A percentile compares a stretch with the other conserved stretches of the same genome.
Evolutionary conservation across 2,329 filamentous ascomycete species (phyloP).

Genomic region (Claviceps digitariae): DNA sequence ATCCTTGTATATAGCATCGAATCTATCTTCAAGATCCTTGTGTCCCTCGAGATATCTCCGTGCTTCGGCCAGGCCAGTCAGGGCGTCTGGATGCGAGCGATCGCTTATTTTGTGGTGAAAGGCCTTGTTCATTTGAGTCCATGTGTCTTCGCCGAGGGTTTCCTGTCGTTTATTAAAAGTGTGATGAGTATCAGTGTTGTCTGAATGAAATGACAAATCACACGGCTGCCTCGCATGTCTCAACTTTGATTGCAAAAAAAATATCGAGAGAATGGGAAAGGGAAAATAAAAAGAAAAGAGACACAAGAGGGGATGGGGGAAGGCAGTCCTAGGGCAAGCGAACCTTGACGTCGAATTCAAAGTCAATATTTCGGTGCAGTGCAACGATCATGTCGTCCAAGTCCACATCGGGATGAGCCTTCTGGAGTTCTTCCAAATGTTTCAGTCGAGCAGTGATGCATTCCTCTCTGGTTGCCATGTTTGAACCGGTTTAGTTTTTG

Average conservation of each 20-base stretch:
- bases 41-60: background rate
- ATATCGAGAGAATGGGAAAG: too few relatives aligned
- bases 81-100: background rate
- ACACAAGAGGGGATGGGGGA: too few relatives aligned
- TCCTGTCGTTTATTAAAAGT: background rate
- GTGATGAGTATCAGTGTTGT: background rate
- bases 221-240: too few relatives aligned
- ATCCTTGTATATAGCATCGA: background rate
- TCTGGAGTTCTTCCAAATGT: background rate
- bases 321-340: background rate
- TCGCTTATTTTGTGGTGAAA: background rate
- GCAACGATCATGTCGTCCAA: background rate
- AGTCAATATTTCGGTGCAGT: background rate
- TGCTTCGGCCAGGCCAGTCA: background rate
- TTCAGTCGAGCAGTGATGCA: background rate
- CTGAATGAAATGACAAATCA: too few relatives aligned
- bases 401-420: background rate
- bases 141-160: background rate
- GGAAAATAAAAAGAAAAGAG: background rate
- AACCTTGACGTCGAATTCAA: constrained; percentile 1
- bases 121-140: background rate
- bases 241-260: too few relatives aligned
- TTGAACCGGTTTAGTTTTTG: background rate
- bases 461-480: background rate
- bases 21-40: background rate